Evolutionary conservation across 306 rosid genomes (phyloP), one percentile per base, ranked within the genome.

Genomic region (Quercus agrifolia): DNA sequence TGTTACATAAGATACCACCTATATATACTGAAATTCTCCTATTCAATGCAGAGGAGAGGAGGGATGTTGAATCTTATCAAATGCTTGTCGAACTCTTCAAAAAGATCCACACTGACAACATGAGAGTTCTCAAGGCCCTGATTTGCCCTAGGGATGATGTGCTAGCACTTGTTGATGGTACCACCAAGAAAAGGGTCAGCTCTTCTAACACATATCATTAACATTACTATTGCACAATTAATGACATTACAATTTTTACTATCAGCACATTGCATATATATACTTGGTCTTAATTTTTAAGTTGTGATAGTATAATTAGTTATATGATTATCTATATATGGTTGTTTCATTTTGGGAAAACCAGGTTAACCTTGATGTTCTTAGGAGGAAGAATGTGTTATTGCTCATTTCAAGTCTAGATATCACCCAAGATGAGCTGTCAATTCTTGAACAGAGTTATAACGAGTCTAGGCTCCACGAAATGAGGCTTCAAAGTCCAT

Each of bases 51-150:
- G 91, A 71, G 74, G 79, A 83, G 80, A 85, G 38, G 71, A 80
- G 62, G 83, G 91, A 85, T 20, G 58, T 70, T 67, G 94, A 90
- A 86, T 84, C 86, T 69, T 85, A 79, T 63, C 78, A 76, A 62
- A 81, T 81, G 74, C 85, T 90, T 3, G 21, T 71, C 3, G 77
- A 85, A 0, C 82, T 88, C 69, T 86, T 88, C 79, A 63, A 59
- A 27, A 77, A 25, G 66, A 67, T 74, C 70, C 91, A 86, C 78
- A 38, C 78, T 62, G 94, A 90, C 83, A 90, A 88, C 77, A 85
- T 83, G 92, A 90, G 73, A 88, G 78, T 83, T 79, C 89, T 90
- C 76, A 88, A 64, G 89, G 89, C 91, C 46, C 51, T 90, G 56
- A 87, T 88, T 63, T 86, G 80, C 63, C 70, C 88, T 14, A 83